A percentile compares a stretch with the other conserved stretches of the same genome.
These are phyloP conservation scores for Penicillium decumbens DNA, from an alignment of 2,329 filamentous ascomycete species.

Conservation along the genomic window DNA sequence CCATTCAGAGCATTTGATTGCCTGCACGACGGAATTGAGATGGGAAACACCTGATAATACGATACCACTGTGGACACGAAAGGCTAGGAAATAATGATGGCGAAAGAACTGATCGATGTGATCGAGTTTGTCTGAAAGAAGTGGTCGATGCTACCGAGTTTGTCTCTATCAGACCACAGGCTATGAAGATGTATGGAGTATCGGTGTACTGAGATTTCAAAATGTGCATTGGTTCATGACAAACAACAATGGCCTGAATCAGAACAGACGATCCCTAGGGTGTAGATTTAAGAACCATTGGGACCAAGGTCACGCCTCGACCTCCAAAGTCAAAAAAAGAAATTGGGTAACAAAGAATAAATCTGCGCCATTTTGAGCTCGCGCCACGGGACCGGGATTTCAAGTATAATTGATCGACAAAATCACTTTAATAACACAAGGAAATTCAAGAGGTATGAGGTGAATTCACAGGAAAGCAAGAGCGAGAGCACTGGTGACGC, in stretches of 20 bases:
- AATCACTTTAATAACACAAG: slow-evolving; percentile 31
- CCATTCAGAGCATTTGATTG: neutral
- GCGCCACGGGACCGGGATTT: slow-evolving; percentile 18
- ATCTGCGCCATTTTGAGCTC: slow-evolving; percentile 21
- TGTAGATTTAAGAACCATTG: neutral
- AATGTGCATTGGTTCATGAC: slow-evolving; percentile 9
- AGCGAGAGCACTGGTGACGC: slow-evolving; percentile 46
- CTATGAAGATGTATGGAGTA: neutral
- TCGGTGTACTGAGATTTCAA: neutral
- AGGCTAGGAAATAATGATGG: neutral
- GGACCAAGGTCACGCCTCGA: neutral
- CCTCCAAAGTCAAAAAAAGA: neutral
- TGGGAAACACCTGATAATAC: neutral
- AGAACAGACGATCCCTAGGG: neutral
- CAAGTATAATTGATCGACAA: slow-evolving; percentile 21
- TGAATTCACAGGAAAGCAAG: slow-evolving; percentile 45
- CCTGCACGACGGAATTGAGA: neutral
- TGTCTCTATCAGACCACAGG: neutral
- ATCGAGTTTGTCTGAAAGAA: neutral
- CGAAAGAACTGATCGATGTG: neutral
- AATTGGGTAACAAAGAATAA: slow-evolving; percentile 1
- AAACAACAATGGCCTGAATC: neutral
- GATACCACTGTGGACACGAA: neutral
- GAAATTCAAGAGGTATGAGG: slow-evolving; percentile 32
- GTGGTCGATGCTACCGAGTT: neutral